Evolutionary conservation across 2,329 filamentous ascomycete genomes (phyloP), one percentile per base, ranked within the genome.

Genomic region (Colletotrichum sp.): DNA sequence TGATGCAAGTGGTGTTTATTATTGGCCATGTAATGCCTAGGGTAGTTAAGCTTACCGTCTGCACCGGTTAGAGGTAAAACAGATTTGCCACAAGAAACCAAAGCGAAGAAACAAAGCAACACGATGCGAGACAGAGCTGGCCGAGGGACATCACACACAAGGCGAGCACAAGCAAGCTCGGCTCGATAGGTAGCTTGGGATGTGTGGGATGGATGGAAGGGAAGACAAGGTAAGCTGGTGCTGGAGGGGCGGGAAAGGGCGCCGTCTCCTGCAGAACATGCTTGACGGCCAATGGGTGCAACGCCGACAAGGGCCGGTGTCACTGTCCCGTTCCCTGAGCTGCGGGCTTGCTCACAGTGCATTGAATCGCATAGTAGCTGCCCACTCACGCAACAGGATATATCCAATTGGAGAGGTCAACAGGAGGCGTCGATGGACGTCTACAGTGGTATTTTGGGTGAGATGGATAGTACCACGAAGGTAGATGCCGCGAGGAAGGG

Each of bases 231-330:
- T n/a, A 59, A 30, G 66, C 55, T 65, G 64, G 69, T 68, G 69
- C 69, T 68, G 73, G 70, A 75, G 73, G 73, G 70, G 70, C 73
- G 73, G 73, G 73, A 75, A 64, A 73, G 73, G 30, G 32, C 57
- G 69, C 57, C 73, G 70, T 75, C 64, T 72, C 70, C 73, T 75
- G 73, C 73, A 75, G 73, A 65, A 73, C 64, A 75, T 73, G 57
- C 73, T 63, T 55, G 70, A 73, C 34, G n/a, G 36, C 57, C 69
- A 75, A 24, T 36, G 16, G 57, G 68, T 75, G 73, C 48, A 60
- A 69, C 73, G n/a, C 36, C 59, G 63, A 73, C 70, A 68, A 43
- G 73, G 73, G 59, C 28, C 26, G 26, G 63, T 64, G 24, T 68
- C 61, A 30, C 32, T 32, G 61, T 72, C 61, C 72, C 72, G 68